Percentiles rank a stretch among this genome's conserved stretches.
Conservation (phyloP, 352 stramenopile genomes). For the Phytopythium boreale region DNA sequence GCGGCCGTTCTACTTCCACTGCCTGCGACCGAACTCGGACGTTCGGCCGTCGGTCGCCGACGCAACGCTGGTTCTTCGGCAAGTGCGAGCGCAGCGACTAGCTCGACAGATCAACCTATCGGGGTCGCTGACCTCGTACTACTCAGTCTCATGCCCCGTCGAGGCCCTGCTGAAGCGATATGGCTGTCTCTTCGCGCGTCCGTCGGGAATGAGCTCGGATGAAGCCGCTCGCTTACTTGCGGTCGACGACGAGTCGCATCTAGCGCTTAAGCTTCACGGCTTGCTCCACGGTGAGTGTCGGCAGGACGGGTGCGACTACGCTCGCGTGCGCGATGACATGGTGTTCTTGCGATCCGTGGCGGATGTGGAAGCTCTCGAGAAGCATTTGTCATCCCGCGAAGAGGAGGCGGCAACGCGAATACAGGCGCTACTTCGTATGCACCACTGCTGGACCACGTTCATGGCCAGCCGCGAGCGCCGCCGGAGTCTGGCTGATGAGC, state of each 20-base stretch:
- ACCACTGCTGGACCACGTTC: conserved; percentile 22
- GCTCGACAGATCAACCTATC: conserved; percentile 29
- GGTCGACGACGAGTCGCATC: not conserved
- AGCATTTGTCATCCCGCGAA: conserved; percentile 33
- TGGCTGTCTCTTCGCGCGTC: conserved; percentile 14
- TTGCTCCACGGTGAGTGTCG: not conserved
- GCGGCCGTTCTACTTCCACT: conserved; percentile 56
- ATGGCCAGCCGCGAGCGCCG: conserved; percentile 26
- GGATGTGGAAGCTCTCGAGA: conserved; percentile 37
- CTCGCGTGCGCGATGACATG: not conserved
- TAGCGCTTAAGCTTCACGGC: not conserved
- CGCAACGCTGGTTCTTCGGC: conserved; percentile 23
- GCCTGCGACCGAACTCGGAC: conserved; percentile 36
- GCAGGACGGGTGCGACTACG: not conserved
- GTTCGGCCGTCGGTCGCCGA: conserved; percentile 25
- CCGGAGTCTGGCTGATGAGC: conserved; percentile 29
- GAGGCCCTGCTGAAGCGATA: conserved; percentile 25
- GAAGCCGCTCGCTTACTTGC: not conserved
- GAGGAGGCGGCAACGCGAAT: conserved; percentile 24
- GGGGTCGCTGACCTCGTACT: conserved; percentile 15
- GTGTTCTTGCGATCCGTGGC: conserved; percentile 27
- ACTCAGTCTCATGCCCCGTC: conserved; percentile 23
- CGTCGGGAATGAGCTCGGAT: not conserved
- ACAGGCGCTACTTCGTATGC: conserved; percentile 41
- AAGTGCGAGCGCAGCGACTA: conserved; percentile 34